Evolutionary conservation across 1,284 basidiomycete species (phyloP).

Genomic region (Moesziomyces parantarcticus): DNA sequence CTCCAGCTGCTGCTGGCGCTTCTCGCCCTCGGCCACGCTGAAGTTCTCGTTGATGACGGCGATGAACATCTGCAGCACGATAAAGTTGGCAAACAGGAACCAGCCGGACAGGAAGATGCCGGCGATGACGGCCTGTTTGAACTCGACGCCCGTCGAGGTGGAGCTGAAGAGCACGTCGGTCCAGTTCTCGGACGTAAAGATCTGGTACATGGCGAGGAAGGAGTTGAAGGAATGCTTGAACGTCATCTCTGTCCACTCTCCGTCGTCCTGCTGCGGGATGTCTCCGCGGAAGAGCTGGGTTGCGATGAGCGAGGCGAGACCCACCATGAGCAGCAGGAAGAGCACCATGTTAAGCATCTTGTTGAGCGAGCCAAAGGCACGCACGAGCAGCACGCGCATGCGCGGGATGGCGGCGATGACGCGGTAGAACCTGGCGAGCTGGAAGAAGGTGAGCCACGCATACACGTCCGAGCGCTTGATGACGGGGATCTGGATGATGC

Average conservation of each 20-base stretch:
- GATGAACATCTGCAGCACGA: conserved; percentile 97
- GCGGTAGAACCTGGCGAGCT: conserved; percentile 89
- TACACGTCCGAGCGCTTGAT: conserved; percentile 77
- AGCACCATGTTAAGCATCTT: conserved; percentile 93
- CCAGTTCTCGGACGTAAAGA: conserved; percentile 97
- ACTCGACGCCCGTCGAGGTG: conserved; percentile 75
- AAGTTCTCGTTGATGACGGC: conserved; percentile 99
- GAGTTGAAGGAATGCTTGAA: conserved; percentile 90
- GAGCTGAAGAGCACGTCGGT: conserved; percentile 81
- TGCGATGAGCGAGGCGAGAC: conserved; percentile 83
- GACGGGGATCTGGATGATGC: conserved; percentile 85
- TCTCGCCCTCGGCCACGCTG: conserved; percentile 88
- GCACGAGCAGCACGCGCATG: conserved; percentile 72
- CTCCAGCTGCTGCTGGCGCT: conserved; percentile 83
- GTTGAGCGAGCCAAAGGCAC: conserved; percentile 90
- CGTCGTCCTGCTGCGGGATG: conserved; percentile 69
- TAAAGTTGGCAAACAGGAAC: conserved; percentile 94
- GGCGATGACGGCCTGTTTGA: conserved; percentile 80
- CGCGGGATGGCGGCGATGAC: conserved; percentile 89
- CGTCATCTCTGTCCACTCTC: conserved; percentile 74
- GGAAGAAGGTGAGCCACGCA: conserved; percentile 91
- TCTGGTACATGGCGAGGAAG: conserved; percentile 86
- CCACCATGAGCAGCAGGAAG: conserved; percentile 90
- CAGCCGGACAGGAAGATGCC: conserved; percentile 83
- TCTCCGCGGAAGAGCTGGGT: conserved; percentile 82